Base-by-base conservation (phyloP, 228 moss, liverwort and hornwort genomes). In the Sphagnum fallax region DNA sequence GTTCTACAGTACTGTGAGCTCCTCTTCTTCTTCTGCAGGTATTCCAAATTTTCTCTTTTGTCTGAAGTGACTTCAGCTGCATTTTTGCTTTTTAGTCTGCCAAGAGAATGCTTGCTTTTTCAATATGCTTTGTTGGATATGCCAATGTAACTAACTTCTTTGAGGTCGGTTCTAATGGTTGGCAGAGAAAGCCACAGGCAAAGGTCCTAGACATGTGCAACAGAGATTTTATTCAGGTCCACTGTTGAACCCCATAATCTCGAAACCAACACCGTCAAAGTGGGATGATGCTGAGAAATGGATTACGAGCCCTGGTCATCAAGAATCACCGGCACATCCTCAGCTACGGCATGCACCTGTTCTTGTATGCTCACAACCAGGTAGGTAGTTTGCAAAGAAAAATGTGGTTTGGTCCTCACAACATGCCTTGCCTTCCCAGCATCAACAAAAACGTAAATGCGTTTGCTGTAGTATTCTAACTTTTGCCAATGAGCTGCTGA, bases 231-330 rank as follows among this genome's bases (percentile, higher is more conserved):
- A 75, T 7, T 79, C 82, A 16, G 82, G 82, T 47, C 82, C 82
- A 52, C 49, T 82, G 68, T 47, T 76, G 49, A 79, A 76, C 52
- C 75, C 78, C 50, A 82, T 82, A 78, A 78, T 78, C 57, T 76
- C 78, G 9, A 82, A 78, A 69, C 92, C 87, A 32, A 80, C 85
- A 53, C 91, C 94, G 1, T 91, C 94, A n/a, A 94, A 91, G 64
- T 94, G 94, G 94, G 94, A 91, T 50, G 94, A 94, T 72, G 94
- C 94, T 50, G 94, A 91, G 62, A 91, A 89, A 71, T 94, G 94
- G 94, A 85, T 94, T 11, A 74, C 80, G 59, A 91, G 76, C 75
- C 84, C 92, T 52, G 76, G 82, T 5, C 80, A 76, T 11, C 80
- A 82, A 16, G 65, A 78, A 58, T 80, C 78, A 9, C 79, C 73